These are phyloP conservation scores for Daldinia bambusicola DNA, from an alignment of 495 filamentous ascomycete species.

Conservation along the genomic window DNA sequence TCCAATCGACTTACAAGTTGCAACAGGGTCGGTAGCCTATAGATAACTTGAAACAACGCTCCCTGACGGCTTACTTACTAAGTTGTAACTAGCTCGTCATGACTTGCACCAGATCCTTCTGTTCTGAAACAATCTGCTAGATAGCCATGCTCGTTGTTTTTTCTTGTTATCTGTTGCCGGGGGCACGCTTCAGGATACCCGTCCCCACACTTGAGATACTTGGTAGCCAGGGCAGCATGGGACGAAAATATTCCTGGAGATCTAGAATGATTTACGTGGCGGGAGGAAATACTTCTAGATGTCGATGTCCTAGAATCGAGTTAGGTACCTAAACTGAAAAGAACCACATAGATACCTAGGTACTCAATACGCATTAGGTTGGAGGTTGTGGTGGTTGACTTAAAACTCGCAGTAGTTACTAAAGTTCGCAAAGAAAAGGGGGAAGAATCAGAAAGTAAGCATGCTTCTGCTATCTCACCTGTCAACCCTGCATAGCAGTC, in stretches of 20 bases:
- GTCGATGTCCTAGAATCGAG: conserved; percentile 1
- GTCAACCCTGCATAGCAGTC: conserved; percentile 3
- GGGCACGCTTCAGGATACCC: conserved; percentile 20
- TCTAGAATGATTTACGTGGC: conserved; percentile 13
- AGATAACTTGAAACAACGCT: conserved; percentile 29
- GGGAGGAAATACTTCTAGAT: neutral
- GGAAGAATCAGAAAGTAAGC: conserved; percentile 3
- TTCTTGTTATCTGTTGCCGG: conserved; percentile 19
- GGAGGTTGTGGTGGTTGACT: neutral
- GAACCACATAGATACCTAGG: neutral
- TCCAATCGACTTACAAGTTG: conserved; percentile 19
- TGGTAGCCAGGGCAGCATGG: conserved; percentile 23
- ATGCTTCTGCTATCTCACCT: neutral
- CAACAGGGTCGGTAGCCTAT: conserved; percentile 14
- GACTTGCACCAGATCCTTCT: conserved; percentile 34
- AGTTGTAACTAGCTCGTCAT: conserved; percentile 21
- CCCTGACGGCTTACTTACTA: conserved; percentile 11
- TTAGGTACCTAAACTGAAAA: no score
- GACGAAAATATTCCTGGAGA: conserved; percentile 33
- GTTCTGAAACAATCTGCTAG: conserved; percentile 38
- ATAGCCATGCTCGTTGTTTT: conserved; percentile 19
- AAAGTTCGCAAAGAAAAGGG: neutral
- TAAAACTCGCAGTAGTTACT: neutral
- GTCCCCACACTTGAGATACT: conserved; percentile 12
- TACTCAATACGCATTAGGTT: neutral